Conservation (phyloP, 768 basidiomycete species). For the Amanita exitialis region DNA sequence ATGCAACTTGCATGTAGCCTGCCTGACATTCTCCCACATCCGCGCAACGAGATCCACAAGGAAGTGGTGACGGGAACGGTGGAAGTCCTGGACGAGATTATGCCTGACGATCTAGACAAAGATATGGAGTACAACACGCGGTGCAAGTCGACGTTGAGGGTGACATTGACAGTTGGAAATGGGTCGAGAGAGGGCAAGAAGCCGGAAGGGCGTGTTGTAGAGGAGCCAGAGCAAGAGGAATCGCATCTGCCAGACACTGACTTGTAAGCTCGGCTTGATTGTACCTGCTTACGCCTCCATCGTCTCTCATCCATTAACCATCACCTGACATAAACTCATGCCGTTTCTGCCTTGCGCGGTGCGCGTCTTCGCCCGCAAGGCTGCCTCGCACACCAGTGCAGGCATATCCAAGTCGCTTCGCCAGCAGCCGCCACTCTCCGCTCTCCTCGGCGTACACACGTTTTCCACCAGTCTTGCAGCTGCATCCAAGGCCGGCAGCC, state of each 20-base stretch:
- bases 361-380: constrained; percentile 2
- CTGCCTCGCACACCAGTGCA: not conserved
- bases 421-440: not conserved
- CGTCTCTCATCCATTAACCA: not conserved
- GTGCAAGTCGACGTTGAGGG: constrained; percentile 57
- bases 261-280: not conserved
- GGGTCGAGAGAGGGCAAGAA: constrained; percentile 14
- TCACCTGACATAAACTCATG: not conserved
- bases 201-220: constrained; percentile 8
- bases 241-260: not conserved
- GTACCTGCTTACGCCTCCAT: not conserved
- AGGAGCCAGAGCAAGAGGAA: constrained; percentile 26
- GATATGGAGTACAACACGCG: constrained; percentile 56
- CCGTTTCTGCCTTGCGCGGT: constrained; percentile 3
- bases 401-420: not conserved
- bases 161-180: constrained; percentile 53
- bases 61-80: constrained; percentile 61
- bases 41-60: constrained; percentile 48
- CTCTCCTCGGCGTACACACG: not conserved
- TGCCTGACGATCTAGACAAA: constrained; percentile 68
- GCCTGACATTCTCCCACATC: constrained; percentile 62
- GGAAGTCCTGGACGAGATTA: constrained; percentile 69
- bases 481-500: constrained; percentile 21
- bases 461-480: not conserved
- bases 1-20: constrained; percentile 60